Base-by-base conservation (phyloP, 345 rosid genomes). In the Fremontodendron californicum region DNA sequence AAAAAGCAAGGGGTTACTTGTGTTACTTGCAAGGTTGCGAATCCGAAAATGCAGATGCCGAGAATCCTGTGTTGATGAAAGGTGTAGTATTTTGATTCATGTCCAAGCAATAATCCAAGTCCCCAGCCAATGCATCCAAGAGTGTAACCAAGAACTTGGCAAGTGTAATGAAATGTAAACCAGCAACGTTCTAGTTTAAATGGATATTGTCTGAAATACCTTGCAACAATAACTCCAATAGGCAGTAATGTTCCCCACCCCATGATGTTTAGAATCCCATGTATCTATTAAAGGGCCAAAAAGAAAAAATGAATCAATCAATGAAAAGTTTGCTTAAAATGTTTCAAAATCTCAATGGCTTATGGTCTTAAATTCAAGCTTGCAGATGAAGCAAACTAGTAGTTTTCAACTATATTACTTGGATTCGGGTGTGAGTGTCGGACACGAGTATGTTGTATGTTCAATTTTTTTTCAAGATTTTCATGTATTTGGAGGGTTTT, bases 201-300 rank as follows among this genome's bases (percentile, higher is more conserved):
- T 18, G 91, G 89, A 29, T 77, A 76, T 18, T 42, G 43, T 71
- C 75, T 81, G 42, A 57, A 81, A 48, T 89, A 89, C 48, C 93
- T 86, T 11, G 85, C 87, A 5, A 79, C n/a, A 3, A 89, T 86
- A 15, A 75, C 88, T 10, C 93, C 93, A 16, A 68, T 19, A 0
- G 93, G 93, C 64, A 89, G 15, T 25, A 89, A 5, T 37, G 64
- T 74, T 35, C 93, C 93, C 91, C 91, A 89, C 33, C 89, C 91
- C 10, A 82, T 29, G 2, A 89, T 86, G 84, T 83, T 89, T 55
- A 86, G 13, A 9, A 82, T 72, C 29, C 93, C 93, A 76, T 89
- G 93, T 21, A 77, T 76, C 93, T 89, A 73, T 37, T 12, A 57
- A 31, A 58, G 10, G 3, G 6, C 40, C 46, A 40, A 23, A 31